These are phyloP conservation scores for Rhinocladiella mackenziei DNA, from an alignment of 2,329 filamentous ascomycete genomes.

Conservation along the genomic window DNA sequence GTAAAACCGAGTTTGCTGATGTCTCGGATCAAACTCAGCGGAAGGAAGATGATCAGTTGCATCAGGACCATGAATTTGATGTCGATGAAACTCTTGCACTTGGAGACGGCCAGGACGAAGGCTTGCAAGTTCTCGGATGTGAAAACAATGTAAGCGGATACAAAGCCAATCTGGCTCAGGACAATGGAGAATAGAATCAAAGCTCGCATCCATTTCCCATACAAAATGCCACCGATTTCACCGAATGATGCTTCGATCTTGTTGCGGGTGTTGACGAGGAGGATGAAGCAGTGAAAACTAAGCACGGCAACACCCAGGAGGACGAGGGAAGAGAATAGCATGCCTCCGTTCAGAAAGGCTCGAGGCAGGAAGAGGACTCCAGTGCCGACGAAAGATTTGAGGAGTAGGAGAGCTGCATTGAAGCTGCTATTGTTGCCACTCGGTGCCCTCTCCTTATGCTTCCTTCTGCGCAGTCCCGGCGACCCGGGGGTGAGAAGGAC, in stretches of 20 bases:
- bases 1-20: constrained; percentile 97
- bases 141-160: constrained; percentile 94
- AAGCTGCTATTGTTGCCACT: constrained; percentile 73
- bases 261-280: constrained; percentile 81
- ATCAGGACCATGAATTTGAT: constrained; percentile 88
- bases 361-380: constrained; percentile 89
- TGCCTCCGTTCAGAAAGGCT: constrained; percentile 92
- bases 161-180: constrained; percentile 90
- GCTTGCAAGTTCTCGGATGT: constrained; percentile 93
- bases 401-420: constrained; percentile 75
- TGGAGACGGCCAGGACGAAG: constrained; percentile 84
- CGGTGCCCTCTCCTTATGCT: constrained; percentile 68
- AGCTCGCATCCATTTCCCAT: constrained; percentile 82
- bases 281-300: constrained; percentile 96
- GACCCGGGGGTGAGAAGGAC: constrained; percentile 67
- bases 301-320: constrained; percentile 79
- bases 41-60: constrained; percentile 92
- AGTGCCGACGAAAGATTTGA: constrained; percentile 97
- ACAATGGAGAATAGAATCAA: constrained; percentile 90
- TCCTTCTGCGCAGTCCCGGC: constrained; percentile 67
- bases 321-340: constrained; percentile 92
- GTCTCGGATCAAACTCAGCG: constrained; percentile 87
- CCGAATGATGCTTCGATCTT: constrained; percentile 92
- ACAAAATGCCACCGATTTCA: constrained; percentile 89
- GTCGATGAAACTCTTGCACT: constrained; percentile 79